These are phyloP conservation scores for Salix koriyanagi DNA, from an alignment of 345 rosid genomes.

Conservation along the genomic window DNA sequence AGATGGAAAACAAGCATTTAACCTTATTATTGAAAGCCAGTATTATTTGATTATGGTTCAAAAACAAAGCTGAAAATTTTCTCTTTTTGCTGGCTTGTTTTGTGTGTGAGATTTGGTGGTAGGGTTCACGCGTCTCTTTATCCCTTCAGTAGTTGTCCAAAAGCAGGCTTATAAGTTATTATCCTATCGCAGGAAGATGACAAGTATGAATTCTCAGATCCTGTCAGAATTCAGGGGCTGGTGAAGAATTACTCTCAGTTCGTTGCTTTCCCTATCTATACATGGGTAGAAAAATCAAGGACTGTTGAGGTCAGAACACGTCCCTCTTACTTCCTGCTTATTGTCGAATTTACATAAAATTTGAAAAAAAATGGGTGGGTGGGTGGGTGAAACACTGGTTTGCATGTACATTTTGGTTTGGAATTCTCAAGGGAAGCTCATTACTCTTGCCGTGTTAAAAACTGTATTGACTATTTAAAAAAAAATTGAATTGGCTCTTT, in stretches of 20 bases:
- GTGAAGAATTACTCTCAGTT: conserved; percentile 97
- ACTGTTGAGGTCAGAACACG: conserved; percentile 67
- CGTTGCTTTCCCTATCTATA: conserved; percentile 93
- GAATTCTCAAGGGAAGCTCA: neutral
- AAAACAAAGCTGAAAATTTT: neutral
- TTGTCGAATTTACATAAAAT: neutral
- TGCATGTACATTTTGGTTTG: neutral
- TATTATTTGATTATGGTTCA: neutral
- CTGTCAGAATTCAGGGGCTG: conserved; percentile 67
- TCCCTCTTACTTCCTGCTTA: neutral
- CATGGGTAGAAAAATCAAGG: conserved; percentile 91
- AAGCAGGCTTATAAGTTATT: neutral
- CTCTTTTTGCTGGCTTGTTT: neutral
- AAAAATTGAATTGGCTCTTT: neutral
- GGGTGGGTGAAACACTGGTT: neutral
- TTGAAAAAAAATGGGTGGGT: neutral
- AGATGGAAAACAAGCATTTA: neutral
- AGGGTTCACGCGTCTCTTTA: neutral
- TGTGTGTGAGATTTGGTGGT: neutral
- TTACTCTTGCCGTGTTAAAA: neutral
- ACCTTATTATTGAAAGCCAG: neutral
- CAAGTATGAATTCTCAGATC: conserved; percentile 80
- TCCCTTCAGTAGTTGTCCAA: neutral
- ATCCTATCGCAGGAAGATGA: conserved; percentile 67
- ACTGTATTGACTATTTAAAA: neutral